Evolutionary conservation across 108 stramenopile species (phyloP).

Genomic region (Nitzschia inconspicua): DNA sequence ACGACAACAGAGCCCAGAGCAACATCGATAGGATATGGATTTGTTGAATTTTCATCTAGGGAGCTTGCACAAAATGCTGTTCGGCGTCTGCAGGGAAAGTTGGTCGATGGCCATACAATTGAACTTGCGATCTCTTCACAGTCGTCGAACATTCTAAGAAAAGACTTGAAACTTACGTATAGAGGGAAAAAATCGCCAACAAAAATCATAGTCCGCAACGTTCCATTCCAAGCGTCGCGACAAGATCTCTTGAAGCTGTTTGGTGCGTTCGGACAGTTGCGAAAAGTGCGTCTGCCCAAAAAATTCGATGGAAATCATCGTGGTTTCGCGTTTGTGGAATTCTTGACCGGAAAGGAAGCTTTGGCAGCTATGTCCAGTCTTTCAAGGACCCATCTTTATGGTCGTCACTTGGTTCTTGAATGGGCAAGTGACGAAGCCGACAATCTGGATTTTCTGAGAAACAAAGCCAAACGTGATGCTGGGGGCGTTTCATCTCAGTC

Average conservation of each 20-base stretch:
- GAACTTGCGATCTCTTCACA: constrained; percentile 78
- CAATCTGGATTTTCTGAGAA: constrained; percentile 44
- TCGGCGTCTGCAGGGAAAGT: constrained; percentile 72
- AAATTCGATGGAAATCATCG: constrained; percentile 96
- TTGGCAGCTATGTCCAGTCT: constrained; percentile 80
- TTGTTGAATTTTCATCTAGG: constrained; percentile 90
- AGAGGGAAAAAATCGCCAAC: constrained; percentile 44
- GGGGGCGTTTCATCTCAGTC: constrained; percentile 28
- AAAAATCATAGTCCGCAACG: constrained; percentile 95
- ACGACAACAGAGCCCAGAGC: constrained; percentile 21
- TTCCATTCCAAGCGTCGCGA: constrained; percentile 95
- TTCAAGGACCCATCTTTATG: constrained; percentile 94
- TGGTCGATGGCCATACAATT: constrained; percentile 89
- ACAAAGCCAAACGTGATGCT: constrained; percentile 74
- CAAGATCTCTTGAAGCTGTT: constrained; percentile 91
- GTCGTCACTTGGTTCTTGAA: constrained; percentile 96
- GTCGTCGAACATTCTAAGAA: constrained; percentile 6
- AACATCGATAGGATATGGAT: constrained; percentile 96
- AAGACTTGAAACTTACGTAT: background rate
- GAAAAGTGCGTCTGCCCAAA: constrained; percentile 94
- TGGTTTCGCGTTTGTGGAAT: constrained; percentile 98
- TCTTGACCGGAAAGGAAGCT: constrained; percentile 91
- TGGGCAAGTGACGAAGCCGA: constrained; percentile 86
- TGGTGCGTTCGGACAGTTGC: constrained; percentile 89
- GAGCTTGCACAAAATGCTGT: constrained; percentile 73